Conservation (phyloP, 495 filamentous ascomycete genomes). For the Glutinoglossum americanum region DNA sequence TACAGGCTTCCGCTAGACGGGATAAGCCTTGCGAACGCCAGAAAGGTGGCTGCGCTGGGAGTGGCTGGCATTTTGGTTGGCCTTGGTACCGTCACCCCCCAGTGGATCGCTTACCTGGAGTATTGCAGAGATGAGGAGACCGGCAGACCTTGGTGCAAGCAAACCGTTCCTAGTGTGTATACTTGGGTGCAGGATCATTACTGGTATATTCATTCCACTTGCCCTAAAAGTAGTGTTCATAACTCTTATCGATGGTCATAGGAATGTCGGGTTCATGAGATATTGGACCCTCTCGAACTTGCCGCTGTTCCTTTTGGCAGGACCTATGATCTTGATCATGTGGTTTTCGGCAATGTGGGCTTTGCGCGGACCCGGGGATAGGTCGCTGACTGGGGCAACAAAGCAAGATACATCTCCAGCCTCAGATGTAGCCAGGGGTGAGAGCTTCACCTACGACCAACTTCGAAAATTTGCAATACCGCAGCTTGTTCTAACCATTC, state of each 20-base stretch:
- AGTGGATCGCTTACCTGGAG: conserved; percentile 47
- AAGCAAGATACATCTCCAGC: neutral
- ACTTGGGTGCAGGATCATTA: conserved; percentile 72
- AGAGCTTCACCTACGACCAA: conserved; percentile 7
- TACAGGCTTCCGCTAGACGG: conserved; percentile 2
- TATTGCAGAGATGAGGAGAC: conserved; percentile 32
- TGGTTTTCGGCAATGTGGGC: conserved; percentile 34
- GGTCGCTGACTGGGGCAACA: neutral
- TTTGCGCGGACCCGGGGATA: conserved; percentile 8
- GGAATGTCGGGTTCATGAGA: conserved; percentile 67
- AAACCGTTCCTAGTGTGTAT: conserved; percentile 62
- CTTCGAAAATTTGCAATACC: conserved; percentile 40
- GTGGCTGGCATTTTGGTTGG: conserved; percentile 45
- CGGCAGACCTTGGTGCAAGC: conserved; percentile 50
- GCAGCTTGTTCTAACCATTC: conserved; percentile 46
- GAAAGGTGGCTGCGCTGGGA: conserved; percentile 31
- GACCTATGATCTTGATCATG: conserved; percentile 56
- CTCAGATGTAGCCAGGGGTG: conserved; percentile 2
- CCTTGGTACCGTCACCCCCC: conserved; percentile 45
- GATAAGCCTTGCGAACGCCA: conserved; percentile 11
- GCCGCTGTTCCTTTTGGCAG: conserved; percentile 68
- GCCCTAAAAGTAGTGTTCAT: conserved; percentile 1
- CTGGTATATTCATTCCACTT: conserved; percentile 39
- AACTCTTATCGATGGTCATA: conserved; percentile 16
- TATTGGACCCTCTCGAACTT: conserved; percentile 83